Evolutionary conservation across 192 early-diverging fungal genomes (phyloP).

Genomic region (Mortierella hygrophila): DNA sequence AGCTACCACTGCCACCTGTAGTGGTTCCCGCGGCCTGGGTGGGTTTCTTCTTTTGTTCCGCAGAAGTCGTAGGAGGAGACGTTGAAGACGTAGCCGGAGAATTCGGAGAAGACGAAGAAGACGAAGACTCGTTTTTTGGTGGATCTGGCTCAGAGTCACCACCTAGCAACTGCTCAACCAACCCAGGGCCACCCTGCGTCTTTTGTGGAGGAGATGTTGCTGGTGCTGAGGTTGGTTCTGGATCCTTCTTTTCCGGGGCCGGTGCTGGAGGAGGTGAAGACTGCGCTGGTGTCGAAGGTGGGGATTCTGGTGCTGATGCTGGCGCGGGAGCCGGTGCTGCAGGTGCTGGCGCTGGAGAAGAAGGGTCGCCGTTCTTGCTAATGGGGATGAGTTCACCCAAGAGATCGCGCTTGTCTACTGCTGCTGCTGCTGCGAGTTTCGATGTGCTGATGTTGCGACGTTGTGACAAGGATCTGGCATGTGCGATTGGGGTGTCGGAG

Average conservation of each 20-base stretch:
- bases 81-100: neutral
- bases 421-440: neutral
- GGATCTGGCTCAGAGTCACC: neutral
- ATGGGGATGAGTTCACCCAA: constrained; percentile 2
- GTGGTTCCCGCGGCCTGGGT: neutral
- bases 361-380: no score
- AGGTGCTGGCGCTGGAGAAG: neutral
- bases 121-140: neutral
- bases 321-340: neutral
- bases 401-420: constrained; percentile 4
- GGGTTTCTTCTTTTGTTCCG: neutral
- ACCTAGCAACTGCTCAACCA: neutral
- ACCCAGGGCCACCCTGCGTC: neutral
- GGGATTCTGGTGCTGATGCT: neutral
- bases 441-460: neutral
- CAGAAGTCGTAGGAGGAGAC: neutral
- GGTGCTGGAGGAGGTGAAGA: neutral
- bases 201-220: neutral
- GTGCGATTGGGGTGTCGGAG: neutral
- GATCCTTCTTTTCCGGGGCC: neutral
- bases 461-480: neutral
- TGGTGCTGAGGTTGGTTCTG: neutral
- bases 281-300: neutral
- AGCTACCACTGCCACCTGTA: neutral
- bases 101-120: neutral